Evolutionary conservation across 345 rosid genomes (phyloP).

Genomic region (Euphorbia lathyris): DNA sequence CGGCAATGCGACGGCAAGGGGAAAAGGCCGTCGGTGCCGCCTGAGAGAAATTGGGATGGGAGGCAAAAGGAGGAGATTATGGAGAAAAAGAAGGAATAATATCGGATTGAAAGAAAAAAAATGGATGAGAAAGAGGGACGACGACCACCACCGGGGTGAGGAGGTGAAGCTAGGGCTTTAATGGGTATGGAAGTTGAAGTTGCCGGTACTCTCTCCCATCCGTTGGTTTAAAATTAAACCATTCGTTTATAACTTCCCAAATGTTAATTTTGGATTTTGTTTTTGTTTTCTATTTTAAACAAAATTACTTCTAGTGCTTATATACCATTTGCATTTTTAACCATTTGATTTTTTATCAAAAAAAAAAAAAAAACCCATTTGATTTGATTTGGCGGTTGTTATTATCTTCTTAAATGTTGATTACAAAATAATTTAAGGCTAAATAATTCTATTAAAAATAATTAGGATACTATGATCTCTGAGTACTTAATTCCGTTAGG

Average conservation of each 20-base stretch:
- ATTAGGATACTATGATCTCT: too few species aligned
- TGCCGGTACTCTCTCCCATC: slow-evolving; percentile 16
- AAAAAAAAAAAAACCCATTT: too few species aligned
- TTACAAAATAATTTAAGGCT: too few species aligned
- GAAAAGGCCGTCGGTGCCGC: neutral
- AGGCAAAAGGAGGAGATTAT: neutral
- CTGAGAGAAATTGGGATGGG: neutral
- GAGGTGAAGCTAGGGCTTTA: slow-evolving; percentile 19
- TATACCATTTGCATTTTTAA: too few species aligned
- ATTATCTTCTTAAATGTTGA: too few species aligned
- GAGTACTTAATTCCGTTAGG: too few species aligned
- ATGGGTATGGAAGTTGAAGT: slow-evolving; percentile 4
- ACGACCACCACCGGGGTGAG: slow-evolving; percentile 7
- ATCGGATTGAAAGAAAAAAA: neutral
- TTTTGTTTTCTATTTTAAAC: slow-evolving; percentile 2
- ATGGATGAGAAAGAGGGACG: neutral
- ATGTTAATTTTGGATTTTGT: slow-evolving; percentile 14
- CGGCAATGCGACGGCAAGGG: neutral
- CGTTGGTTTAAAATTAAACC: slow-evolving; percentile 13
- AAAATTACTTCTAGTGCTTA: neutral
- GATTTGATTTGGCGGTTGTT: too few species aligned
- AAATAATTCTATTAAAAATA: too few species aligned
- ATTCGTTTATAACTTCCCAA: slow-evolving; percentile 15
- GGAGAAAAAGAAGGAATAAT: neutral
- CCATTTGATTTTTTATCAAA: too few species aligned